These are phyloP conservation scores for Pichia norvegensis DNA, from an alignment of 1,139 yeast genomes.

Conservation along the genomic window DNA sequence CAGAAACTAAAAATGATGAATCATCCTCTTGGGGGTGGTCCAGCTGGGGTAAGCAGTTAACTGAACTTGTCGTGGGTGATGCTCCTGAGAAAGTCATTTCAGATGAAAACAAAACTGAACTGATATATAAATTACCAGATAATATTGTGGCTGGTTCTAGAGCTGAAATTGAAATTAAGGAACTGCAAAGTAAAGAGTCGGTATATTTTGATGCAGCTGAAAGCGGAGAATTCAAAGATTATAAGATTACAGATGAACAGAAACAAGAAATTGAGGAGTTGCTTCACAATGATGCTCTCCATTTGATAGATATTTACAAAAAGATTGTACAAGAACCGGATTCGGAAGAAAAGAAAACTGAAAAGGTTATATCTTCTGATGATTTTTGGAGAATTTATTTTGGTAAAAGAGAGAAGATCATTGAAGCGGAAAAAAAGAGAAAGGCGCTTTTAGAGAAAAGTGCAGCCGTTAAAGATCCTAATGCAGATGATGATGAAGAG, in stretches of 20 bases:
- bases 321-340: constrained; percentile 53
- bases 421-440: constrained; percentile 59
- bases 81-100: constrained; percentile 8
- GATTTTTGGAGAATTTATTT: constrained; percentile 76
- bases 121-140: constrained; percentile 38
- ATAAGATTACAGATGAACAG: constrained; percentile 26
- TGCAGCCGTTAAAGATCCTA: constrained; percentile 56
- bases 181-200: constrained; percentile 40
- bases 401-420: constrained; percentile 45
- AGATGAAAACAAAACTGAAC: constrained; percentile 29
- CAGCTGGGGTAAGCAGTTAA: constrained; percentile 10
- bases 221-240: constrained; percentile 22
- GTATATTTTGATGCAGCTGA: constrained; percentile 32
- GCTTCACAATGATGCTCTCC: constrained; percentile 36
- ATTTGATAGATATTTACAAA: constrained; percentile 52
- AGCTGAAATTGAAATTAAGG: constrained; percentile 51
- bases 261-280: constrained; percentile 38
- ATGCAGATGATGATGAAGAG: constrained; percentile 54
- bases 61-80: constrained; percentile 7
- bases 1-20: constrained; percentile 2
- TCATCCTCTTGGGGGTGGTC: constrained; percentile 16
- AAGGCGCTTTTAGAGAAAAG: constrained; percentile 47
- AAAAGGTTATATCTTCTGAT: constrained; percentile 38
- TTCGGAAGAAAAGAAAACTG: neutral
- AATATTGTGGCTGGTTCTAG: constrained; percentile 35